A percentile compares a stretch with the other conserved stretches of the same genome.
These are phyloP conservation scores for Calonectria leucothoes DNA, from an alignment of 2,329 filamentous ascomycete genomes.

Conservation along the genomic window DNA sequence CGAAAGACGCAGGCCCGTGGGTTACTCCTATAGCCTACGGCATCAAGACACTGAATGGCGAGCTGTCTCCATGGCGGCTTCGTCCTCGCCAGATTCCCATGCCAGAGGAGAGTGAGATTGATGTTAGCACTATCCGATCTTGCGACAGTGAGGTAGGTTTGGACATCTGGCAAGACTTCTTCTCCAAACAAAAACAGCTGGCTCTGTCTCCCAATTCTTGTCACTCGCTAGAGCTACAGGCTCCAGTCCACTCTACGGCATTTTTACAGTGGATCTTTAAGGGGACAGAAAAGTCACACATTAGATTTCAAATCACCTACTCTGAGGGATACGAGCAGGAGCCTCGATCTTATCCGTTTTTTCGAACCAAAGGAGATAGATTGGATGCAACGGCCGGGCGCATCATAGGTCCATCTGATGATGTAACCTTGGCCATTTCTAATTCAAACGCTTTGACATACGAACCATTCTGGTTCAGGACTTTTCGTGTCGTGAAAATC, in stretches of 20 bases:
- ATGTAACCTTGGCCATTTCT: conserved; percentile 9
- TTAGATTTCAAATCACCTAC: conserved; percentile 20
- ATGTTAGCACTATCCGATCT: background rate
- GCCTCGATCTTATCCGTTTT: conserved; percentile 27
- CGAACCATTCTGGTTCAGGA: conserved; percentile 36
- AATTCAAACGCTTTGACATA: background rate
- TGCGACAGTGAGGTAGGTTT: background rate
- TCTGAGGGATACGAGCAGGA: conserved; percentile 30
- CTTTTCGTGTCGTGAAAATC: conserved; percentile 26
- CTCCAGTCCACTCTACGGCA: conserved; percentile 24
- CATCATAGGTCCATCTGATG: conserved; percentile 24
- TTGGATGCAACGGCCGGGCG: conserved; percentile 15
- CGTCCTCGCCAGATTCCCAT: conserved; percentile 24
- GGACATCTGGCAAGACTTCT: background rate
- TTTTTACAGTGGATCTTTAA: conserved; percentile 24
- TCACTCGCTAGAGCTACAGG: conserved; percentile 21
- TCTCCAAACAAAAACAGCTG: conserved; percentile 3
- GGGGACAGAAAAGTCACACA: background rate
- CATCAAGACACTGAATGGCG: conserved; percentile 27
- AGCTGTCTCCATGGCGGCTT: conserved; percentile 26
- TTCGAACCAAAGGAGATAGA: conserved; percentile 26
- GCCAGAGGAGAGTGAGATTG: conserved; percentile 13
- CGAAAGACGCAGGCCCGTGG: background rate
- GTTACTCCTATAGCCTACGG: conserved; percentile 15
- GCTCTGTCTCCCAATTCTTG: background rate